Base-by-base conservation (phyloP, 2,329 filamentous ascomycete genomes). In the Fonsecaea multimorphosa region DNA sequence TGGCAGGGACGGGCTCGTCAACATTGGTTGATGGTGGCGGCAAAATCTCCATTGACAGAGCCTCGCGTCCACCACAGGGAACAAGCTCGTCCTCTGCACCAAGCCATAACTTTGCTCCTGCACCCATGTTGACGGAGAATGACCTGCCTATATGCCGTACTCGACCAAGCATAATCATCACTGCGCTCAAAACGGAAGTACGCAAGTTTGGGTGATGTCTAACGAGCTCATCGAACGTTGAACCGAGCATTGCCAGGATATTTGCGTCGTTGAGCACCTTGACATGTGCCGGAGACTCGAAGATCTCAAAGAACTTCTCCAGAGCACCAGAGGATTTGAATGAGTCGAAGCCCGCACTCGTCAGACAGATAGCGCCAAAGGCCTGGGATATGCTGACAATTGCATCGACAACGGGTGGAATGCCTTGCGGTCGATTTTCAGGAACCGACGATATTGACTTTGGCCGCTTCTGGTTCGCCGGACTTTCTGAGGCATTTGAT, bases 361-460 rank as follows among this genome's bases (percentile, higher is more conserved):
- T 97, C 63, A 99, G 81, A 71, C 92, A 99, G 60, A 99, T 96
- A 4, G 95, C 93, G 68, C 94, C 94, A 72, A 99, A 90, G 1
- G 94, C 93, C 64, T 89, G 87, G 0, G 95, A 93, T 2, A 99
- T 88, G 64, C 91, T 90, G 38, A 87, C 88, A 70, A 99, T 96
- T 52, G 93, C 92, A 74, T 99, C 96, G 2, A 88, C 84, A 0
- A 93, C 91, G n/a, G 94, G 87, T 65, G 97, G 82, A 61, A 99
- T 94, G 2, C 92, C 92, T 49, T 83, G 80, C 31, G 91, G 91
- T 29, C 84, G 77, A 53, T 73, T 59, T 7, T 70, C 60, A 14
- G 72, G 71, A 46, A 73, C 68, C 22, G 73, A 73, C 6, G 73
- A 78, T 59, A 79, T 77, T 6, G 57, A 58, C 27, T 63, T 64